These are phyloP conservation scores for Fusarium tanahbumbuense DNA, from an alignment of 2,329 filamentous ascomycete genomes.

Conservation along the genomic window DNA sequence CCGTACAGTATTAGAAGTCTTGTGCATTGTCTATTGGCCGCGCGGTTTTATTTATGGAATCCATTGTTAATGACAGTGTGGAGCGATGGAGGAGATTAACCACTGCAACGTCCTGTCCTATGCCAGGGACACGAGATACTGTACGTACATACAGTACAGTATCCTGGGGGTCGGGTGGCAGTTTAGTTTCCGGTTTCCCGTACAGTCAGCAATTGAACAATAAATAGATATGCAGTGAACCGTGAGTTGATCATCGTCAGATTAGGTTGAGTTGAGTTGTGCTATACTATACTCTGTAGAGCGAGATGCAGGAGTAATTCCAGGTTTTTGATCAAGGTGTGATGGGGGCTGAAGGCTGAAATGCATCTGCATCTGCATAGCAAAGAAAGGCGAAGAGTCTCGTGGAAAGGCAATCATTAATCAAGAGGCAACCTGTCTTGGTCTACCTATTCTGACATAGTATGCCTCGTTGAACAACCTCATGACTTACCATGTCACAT, in stretches of 20 bases:
- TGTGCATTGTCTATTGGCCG: conserved; percentile 8
- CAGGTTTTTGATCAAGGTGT: neutral
- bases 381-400: conserved; percentile 15
- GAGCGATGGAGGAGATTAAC: conserved; percentile 34
- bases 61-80: conserved; percentile 18
- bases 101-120: conserved; percentile 25
- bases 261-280: neutral
- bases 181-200: neutral
- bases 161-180: neutral
- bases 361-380: conserved; percentile 9
- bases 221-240: conserved; percentile 14
- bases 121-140: conserved; percentile 17
- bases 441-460: neutral
- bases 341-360: conserved; percentile 18
- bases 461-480: neutral
- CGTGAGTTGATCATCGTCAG: neutral
- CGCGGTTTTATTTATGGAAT: conserved; percentile 38
- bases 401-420: neutral
- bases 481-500: neutral
- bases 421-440: neutral
- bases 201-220: conserved; percentile 1
- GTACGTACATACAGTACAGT: neutral
- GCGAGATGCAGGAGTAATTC: neutral
- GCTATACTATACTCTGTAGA: neutral
- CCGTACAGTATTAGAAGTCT: conserved; percentile 8